Evolutionary conservation across 352 stramenopile genomes (phyloP).

Genomic region (Globisporangium echinulatum): DNA sequence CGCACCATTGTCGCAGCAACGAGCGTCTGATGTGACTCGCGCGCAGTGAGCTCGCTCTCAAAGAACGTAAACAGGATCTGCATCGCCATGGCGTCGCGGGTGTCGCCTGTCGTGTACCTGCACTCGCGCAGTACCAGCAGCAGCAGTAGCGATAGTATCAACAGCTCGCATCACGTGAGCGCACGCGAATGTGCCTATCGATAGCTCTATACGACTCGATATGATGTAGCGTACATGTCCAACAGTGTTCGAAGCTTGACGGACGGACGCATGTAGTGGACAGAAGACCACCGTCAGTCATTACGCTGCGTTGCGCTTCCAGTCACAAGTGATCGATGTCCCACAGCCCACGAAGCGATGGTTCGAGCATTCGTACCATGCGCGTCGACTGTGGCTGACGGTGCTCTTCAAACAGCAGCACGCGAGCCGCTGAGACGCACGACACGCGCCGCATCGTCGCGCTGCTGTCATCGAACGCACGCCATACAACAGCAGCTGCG

Average conservation of each 20-base stretch:
- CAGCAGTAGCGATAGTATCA: too few relatives aligned
- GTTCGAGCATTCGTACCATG: not conserved
- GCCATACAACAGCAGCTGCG: not conserved
- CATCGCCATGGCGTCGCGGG: not conserved
- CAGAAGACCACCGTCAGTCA: too few relatives aligned
- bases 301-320: too few relatives aligned
- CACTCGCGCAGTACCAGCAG: too few relatives aligned
- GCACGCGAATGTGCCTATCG: too few relatives aligned
- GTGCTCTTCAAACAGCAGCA: conserved; percentile 9
- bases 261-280: too few relatives aligned
- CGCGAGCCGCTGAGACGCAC: not conserved
- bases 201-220: too few relatives aligned
- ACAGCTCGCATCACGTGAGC: too few relatives aligned
- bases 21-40: not conserved
- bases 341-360: too few relatives aligned
- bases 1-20: not conserved
- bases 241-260: not conserved
- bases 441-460: not conserved
- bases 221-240: not conserved
- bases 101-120: not conserved
- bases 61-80: conserved; percentile 5
- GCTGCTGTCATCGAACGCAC: not conserved
- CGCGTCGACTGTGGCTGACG: not conserved
- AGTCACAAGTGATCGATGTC: too few relatives aligned
- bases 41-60: not conserved